phyloP scores from a whole-genome alignment of 2,329 filamentous ascomycete species.

The Thielaviopsis ethacetica region DNA sequence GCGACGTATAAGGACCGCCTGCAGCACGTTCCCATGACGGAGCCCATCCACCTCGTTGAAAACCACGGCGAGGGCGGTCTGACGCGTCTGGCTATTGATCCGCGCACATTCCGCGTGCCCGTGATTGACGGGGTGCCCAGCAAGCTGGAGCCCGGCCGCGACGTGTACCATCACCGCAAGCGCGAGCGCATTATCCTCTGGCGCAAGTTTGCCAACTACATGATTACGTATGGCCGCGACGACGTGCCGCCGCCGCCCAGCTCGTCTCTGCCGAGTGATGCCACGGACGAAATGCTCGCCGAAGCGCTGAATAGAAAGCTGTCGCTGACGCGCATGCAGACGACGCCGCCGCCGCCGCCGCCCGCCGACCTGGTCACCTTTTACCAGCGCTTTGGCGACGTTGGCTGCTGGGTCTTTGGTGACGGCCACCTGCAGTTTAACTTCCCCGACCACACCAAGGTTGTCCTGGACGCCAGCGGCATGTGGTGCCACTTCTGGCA shows the following conservation, averaged over 20 bases:
- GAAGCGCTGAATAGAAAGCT: conserved; percentile 5
- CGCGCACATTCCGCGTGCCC: conserved; percentile 41
- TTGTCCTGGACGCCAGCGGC: conserved; percentile 60
- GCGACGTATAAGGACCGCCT: conserved; percentile 37
- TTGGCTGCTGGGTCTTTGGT: conserved; percentile 66
- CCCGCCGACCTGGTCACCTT: conserved; percentile 52
- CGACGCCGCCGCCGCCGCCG: conserved; percentile 15
- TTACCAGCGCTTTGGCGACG: conserved; percentile 66
- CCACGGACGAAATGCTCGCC: conserved; percentile 7
- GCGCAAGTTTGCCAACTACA: conserved; percentile 62
- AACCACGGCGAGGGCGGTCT: conserved; percentile 51
- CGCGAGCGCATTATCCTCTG: conserved; percentile 49
- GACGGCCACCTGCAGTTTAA: conserved; percentile 73
- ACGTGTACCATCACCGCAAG: conserved; percentile 49
- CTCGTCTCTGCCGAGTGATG: background rate
- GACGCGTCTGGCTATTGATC: conserved; percentile 44
- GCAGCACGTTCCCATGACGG: conserved; percentile 47
- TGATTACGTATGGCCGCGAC: conserved; percentile 58
- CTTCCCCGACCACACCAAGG: conserved; percentile 77
- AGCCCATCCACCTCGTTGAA: conserved; percentile 55
- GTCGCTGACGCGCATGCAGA: background rate
- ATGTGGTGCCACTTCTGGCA: conserved; percentile 65
- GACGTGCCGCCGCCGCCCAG: conserved; percentile 29
- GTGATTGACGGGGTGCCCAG: conserved; percentile 42
- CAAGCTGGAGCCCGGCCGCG: conserved; percentile 45